A percentile compares a stretch with the other conserved stretches of the same genome.
Evolutionary conservation across 2,329 filamentous ascomycete genomes (phyloP).

Genomic region (Colletotrichum sp.): DNA sequence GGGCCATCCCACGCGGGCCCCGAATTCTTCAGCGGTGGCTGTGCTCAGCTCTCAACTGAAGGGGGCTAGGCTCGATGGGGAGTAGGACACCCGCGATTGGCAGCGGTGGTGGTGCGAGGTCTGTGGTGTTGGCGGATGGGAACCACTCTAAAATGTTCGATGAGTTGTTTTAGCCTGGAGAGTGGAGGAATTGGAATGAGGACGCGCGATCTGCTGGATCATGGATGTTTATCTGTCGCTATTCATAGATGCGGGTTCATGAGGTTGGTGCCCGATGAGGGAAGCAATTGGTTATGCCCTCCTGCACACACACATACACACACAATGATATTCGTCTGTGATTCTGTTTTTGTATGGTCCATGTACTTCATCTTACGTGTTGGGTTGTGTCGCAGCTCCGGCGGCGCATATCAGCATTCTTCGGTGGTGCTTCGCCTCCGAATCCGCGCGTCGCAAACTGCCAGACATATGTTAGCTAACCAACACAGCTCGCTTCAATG

Average conservation of each 20-base stretch:
- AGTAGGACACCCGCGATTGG: conserved; percentile 2
- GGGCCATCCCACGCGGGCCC: background rate
- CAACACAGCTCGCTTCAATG: background rate
- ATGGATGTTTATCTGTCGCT: background rate
- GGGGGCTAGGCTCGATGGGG: background rate
- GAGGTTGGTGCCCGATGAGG: background rate
- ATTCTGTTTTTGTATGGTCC: background rate
- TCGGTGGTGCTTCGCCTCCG: background rate
- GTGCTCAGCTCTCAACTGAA: background rate
- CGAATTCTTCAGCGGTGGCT: conserved; percentile 8
- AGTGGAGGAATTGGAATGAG: background rate
- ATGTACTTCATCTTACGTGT: background rate
- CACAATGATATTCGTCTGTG: background rate
- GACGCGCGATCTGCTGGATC: background rate
- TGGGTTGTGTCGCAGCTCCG: background rate
- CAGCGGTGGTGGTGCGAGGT: background rate
- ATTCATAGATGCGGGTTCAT: background rate
- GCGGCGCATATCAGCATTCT: background rate
- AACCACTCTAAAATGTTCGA: background rate
- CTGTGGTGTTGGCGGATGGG: background rate
- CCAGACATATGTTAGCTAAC: background rate
- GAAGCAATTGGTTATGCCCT: background rate
- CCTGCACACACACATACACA: background rate
- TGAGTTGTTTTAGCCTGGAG: conserved; percentile 11
- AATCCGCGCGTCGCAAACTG: background rate